A percentile compares a stretch with the other conserved stretches of the same genome.
Conservation (phyloP, 2,329 filamentous ascomycete genomes). For the Aspergillus piperis region DNA sequence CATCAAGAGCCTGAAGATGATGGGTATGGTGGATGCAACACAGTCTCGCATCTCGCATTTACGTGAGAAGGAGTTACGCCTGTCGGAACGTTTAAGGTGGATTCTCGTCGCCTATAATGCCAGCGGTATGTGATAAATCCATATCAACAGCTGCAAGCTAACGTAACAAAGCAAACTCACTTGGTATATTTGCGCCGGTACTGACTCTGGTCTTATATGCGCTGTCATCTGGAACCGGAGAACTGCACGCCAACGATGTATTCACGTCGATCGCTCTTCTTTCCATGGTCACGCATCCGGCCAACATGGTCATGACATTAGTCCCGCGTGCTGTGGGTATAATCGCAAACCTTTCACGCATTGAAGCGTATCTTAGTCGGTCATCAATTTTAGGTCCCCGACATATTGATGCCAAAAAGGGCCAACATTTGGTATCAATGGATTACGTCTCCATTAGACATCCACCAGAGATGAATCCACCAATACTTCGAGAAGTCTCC, state of each 20-base stretch:
- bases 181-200: background rate
- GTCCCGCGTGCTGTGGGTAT: background rate
- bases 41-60: background rate
- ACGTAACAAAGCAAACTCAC: background rate
- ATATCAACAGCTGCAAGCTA: background rate
- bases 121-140: background rate
- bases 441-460: background rate
- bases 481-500: background rate
- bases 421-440: background rate
- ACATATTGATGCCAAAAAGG: background rate
- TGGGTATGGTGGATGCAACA: background rate
- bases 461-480: background rate
- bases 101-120: slow-evolving; percentile 1
- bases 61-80: background rate
- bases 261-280: slow-evolving; percentile 7
- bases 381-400: background rate
- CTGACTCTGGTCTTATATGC: background rate
- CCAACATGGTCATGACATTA: slow-evolving; percentile 8
- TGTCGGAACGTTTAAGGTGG: background rate
- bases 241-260: background rate
- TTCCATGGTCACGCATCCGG: slow-evolving; percentile 5
- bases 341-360: background rate
- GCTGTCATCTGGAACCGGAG: background rate
- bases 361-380: background rate
- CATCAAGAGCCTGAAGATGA: slow-evolving; percentile 5